Conservation (phyloP, 2,329 filamentous ascomycete species). For the Venturia nashicola region DNA sequence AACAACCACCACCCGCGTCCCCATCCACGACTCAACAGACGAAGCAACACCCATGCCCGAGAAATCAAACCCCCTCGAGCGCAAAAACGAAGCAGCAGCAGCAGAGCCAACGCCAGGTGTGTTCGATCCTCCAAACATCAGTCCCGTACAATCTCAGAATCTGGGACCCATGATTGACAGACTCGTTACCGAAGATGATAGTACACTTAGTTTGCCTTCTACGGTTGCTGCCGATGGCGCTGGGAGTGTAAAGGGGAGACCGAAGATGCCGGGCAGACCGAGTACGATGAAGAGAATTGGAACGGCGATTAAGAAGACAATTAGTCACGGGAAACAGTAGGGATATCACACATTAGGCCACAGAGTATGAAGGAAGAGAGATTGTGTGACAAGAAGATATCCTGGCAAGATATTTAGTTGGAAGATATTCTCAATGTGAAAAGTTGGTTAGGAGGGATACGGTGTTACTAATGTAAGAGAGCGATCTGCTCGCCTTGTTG, state of each 20-base stretch:
- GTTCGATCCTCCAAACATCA: neutral
- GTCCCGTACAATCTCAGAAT: neutral
- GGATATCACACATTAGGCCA: neutral
- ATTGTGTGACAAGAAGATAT: neutral
- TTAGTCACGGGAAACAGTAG: neutral
- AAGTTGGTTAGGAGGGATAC: too few species aligned
- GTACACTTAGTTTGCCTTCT: neutral
- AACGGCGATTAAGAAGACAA: conserved; percentile 6
- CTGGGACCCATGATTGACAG: neutral
- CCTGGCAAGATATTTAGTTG: neutral
- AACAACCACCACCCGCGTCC: neutral
- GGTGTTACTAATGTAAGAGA: too few species aligned
- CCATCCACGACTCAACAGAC: neutral
- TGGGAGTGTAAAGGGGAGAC: neutral
- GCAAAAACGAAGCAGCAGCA: neutral
- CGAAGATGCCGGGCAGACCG: conserved; percentile 1
- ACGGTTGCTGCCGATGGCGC: neutral
- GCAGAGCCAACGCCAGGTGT: neutral
- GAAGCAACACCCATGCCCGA: conserved; percentile 6
- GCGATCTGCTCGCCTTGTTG: too few species aligned
- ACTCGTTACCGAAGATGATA: conserved; percentile 3
- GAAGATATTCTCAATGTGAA: too few species aligned
- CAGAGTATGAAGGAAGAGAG: neutral
- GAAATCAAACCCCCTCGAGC: conserved; percentile 5
- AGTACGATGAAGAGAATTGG: conserved; percentile 10